These are phyloP conservation scores for Barnettozyma vustinii DNA, from an alignment of 805 yeast genomes.

Conservation along the genomic window DNA sequence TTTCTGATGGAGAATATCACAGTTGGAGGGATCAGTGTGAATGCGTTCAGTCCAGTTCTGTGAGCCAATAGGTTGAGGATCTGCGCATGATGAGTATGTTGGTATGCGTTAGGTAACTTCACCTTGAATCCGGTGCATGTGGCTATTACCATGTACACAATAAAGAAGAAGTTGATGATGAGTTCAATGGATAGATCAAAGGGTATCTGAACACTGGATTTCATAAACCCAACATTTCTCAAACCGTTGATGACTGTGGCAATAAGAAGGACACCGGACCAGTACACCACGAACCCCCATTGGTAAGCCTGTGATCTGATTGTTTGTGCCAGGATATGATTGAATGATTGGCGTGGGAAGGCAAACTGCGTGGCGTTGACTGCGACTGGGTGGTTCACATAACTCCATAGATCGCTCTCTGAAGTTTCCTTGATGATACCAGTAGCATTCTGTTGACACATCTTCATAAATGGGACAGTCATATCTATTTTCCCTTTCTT, in stretches of 20 bases:
- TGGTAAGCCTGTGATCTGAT: constrained; percentile 36
- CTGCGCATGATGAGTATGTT: constrained; percentile 26
- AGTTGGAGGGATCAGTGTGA: constrained; percentile 50
- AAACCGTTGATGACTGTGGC: constrained; percentile 28
- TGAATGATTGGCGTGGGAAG: constrained; percentile 31
- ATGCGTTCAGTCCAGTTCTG: constrained; percentile 45
- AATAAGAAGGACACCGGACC: constrained; percentile 31
- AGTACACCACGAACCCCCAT: constrained; percentile 40
- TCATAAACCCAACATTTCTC: constrained; percentile 22
- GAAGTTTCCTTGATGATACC: constrained; percentile 27
- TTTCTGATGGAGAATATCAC: constrained; percentile 69
- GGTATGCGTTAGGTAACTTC: constrained; percentile 33
- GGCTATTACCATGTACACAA: constrained; percentile 28
- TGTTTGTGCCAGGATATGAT: constrained; percentile 33
- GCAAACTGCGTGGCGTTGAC: constrained; percentile 29
- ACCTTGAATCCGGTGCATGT: constrained; percentile 31
- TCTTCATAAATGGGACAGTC: constrained; percentile 29
- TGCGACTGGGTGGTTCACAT: constrained; percentile 29
- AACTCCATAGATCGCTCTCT: constrained; percentile 16
- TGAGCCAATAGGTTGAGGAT: constrained; percentile 41
- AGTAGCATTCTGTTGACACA: constrained; percentile 32
- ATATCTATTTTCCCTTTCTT: constrained; percentile 30
- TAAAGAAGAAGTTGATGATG: constrained; percentile 28
- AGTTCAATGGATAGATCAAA: constrained; percentile 20
- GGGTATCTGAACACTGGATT: constrained; percentile 14